Evolutionary conservation across 1,284 basidiomycete genomes (phyloP), one percentile per base, ranked within the genome.

Genomic region (Puccinia sorghi): DNA sequence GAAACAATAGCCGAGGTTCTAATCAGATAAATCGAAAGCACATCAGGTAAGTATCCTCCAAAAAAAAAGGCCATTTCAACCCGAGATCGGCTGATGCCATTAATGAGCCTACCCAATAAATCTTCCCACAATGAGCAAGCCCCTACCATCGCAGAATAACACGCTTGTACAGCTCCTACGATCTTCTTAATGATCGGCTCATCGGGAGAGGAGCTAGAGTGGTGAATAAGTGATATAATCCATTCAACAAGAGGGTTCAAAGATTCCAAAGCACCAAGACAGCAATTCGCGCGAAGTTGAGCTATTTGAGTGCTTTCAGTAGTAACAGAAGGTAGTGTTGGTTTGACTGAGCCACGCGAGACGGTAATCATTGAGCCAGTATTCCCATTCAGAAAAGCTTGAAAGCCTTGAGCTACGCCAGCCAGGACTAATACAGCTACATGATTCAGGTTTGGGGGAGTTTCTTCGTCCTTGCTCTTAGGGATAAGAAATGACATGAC

Each of bases 41-140:
- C 52, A 46, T 56, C 63, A 25, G 32, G 46, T 66, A 25, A 67
- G 59, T 63, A 41, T 37, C 37, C 20, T 52, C 63, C 50, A 17
- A 27, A 41, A 57, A 32, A 71, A 57, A 32, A 32, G 52, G 22
- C 22, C 37, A 46, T 74, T 27, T 74, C 41, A 57, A 48, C 46
- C 61, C 20, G 61, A 64, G 8, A 43, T 64, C n/a, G 41, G 46
- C 22, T 64, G 61, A 64, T 43, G 39, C 39, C 37, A 57, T 66
- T 20, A 54, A 67, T 20, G 52, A 43, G 32, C 66, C 32, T 69
- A 77, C 75, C 75, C 54, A 77, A 67, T 43, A 67, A 27, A 22
- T 77, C 75, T 46, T 77, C 75, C 75, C 75, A 77, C 13, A 17
- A 37, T 37, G 66, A 64, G 52, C 75, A 77, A 77, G 63, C 52